A percentile compares a stretch with the other conserved stretches of the same genome.
phyloP scores from a whole-genome alignment of 257 asterid genomes.

The Buddleja alternifolia region DNA sequence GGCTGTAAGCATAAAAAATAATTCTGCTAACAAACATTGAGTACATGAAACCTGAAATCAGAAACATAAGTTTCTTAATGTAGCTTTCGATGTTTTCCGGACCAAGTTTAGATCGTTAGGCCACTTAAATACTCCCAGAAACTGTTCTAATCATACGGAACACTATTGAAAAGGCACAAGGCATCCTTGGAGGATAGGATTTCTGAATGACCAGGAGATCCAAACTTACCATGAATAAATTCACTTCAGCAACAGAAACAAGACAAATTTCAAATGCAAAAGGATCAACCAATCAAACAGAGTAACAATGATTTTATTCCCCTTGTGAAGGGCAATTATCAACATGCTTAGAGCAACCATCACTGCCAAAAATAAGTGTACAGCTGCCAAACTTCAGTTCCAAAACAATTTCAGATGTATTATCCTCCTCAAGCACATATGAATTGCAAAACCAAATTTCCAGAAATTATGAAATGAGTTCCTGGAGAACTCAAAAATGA shows the following conservation, averaged over 20 bases:
- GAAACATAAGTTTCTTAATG: not conserved
- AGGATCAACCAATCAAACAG: not conserved
- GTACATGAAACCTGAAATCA: not conserved
- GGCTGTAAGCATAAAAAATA: constrained; percentile 15
- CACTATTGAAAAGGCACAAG: not conserved
- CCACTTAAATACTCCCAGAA: not conserved
- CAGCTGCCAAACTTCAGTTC: not conserved
- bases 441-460: not conserved
- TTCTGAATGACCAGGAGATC: not conserved
- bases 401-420: no score
- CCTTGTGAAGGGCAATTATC: not conserved
- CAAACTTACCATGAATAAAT: not conserved
- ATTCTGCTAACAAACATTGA: not conserved
- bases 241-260: not conserved
- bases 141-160: not conserved
- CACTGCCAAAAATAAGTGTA: not conserved
- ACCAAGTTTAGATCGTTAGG: not conserved
- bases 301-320: not conserved
- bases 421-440: not conserved
- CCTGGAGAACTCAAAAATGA: not conserved
- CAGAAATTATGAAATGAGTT: not conserved
- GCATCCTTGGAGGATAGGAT: not conserved
- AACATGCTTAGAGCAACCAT: not conserved
- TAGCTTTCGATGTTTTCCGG: not conserved
- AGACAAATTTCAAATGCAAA: not conserved